phyloP scores from a whole-genome alignment of 108 stramenopile species.

The Fragilaria radians region DNA sequence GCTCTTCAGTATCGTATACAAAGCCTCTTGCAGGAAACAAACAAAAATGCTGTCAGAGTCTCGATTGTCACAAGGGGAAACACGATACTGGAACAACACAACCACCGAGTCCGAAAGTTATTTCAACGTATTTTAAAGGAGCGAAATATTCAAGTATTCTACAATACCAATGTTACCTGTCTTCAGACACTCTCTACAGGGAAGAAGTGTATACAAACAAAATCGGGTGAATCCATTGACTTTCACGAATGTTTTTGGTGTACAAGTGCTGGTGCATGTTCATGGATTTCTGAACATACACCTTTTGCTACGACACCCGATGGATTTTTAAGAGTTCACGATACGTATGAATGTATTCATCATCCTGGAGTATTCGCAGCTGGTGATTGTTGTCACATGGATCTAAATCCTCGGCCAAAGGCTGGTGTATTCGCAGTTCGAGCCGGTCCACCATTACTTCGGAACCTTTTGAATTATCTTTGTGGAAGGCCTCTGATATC shows the following conservation, averaged over 20 bases:
- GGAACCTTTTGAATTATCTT: constrained; percentile 34
- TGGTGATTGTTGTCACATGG: constrained; percentile 55
- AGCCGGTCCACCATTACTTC: constrained; percentile 49
- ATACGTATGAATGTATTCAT: constrained; percentile 27
- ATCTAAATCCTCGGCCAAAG: constrained; percentile 45
- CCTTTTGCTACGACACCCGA: constrained; percentile 29
- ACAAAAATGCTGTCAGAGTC: constrained; percentile 4
- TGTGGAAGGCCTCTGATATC: constrained; percentile 1
- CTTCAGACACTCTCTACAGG: constrained; percentile 1
- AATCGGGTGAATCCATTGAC: not conserved
- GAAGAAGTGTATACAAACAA: not conserved
- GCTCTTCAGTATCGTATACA: constrained; percentile 34
- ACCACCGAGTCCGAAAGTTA: constrained; percentile 23
- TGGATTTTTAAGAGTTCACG: constrained; percentile 48
- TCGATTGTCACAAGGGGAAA: constrained; percentile 33
- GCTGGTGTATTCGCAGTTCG: constrained; percentile 79
- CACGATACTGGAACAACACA: constrained; percentile 34
- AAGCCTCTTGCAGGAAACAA: not conserved
- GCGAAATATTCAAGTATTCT: constrained; percentile 20
- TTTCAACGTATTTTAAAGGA: constrained; percentile 45
- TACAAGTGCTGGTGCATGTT: constrained; percentile 39
- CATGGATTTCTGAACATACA: constrained; percentile 30
- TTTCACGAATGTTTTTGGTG: constrained; percentile 48
- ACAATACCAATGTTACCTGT: constrained; percentile 22
- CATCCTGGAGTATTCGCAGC: constrained; percentile 46